Conservation (phyloP, 2,329 filamentous ascomycete species). For the Cladorrhinum sp. region DNA sequence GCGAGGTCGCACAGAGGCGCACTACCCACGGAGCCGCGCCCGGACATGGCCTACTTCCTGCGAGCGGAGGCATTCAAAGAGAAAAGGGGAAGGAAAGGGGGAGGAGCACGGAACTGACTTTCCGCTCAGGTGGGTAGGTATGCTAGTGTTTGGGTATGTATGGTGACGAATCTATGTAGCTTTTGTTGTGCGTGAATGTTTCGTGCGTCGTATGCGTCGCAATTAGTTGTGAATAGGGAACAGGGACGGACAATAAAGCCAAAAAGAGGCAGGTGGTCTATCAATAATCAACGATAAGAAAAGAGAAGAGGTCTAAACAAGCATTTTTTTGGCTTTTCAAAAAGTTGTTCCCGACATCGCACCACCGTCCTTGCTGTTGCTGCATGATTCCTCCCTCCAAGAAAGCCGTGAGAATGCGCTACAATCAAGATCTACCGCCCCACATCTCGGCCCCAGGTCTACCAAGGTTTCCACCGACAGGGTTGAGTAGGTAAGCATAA, state of each 20-base stretch:
- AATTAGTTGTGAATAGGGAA: background rate
- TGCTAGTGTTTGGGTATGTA: background rate
- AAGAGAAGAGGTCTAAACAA: background rate
- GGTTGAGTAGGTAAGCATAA: background rate
- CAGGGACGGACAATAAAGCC: background rate
- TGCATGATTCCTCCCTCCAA: background rate
- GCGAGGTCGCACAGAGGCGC: constrained; percentile 17
- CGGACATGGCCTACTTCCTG: constrained; percentile 17
- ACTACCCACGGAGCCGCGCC: constrained; percentile 12
- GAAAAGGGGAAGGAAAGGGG: background rate
- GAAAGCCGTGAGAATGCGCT: background rate
- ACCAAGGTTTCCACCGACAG: background rate
- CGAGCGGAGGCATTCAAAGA: constrained; percentile 22
- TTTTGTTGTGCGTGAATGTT: background rate
- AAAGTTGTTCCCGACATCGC: background rate
- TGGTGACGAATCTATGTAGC: background rate
- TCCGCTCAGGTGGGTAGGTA: background rate
- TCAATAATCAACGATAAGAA: background rate
- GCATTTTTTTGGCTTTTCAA: background rate
- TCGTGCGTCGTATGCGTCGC: background rate
- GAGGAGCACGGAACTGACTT: background rate
- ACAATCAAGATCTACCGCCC: background rate
- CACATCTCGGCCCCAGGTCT: background rate
- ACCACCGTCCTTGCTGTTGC: background rate
- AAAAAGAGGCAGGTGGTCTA: background rate